Conservation (phyloP, 31 red algal genomes). For the Asparagopsis taxiformis region DNA sequence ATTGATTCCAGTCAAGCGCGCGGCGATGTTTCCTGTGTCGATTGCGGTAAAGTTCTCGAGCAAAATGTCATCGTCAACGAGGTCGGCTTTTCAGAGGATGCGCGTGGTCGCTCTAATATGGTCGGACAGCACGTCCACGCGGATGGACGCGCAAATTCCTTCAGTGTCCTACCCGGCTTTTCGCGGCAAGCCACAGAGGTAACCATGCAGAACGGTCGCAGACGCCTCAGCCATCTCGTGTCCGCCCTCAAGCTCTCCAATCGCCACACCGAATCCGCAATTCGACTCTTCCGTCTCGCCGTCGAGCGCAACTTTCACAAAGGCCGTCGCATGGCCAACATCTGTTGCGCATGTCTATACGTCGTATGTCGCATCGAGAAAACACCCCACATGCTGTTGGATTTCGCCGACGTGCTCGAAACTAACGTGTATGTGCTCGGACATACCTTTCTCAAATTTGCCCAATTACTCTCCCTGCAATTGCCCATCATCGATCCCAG, state of each 20-base stretch:
- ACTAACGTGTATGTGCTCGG: conserved; percentile 86
- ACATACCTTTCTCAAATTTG: conserved; percentile 86
- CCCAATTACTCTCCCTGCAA: conserved; percentile 38
- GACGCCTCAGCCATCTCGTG: conserved; percentile 54
- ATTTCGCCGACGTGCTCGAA: conserved; percentile 90
- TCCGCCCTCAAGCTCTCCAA: conserved; percentile 57
- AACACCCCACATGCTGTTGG: conserved; percentile 90
- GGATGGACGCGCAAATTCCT: conserved; percentile 34
- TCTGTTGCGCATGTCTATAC: conserved; percentile 86
- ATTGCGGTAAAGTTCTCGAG: conserved; percentile 87
- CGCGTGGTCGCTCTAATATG: conserved; percentile 68
- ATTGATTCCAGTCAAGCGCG: conserved; percentile 61
- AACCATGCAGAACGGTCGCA: conserved; percentile 79
- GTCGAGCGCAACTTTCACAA: conserved; percentile 89
- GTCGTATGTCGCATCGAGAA: conserved; percentile 80
- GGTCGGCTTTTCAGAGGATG: conserved; percentile 79
- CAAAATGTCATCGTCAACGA: conserved; percentile 86
- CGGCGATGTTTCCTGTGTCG: conserved; percentile 71
- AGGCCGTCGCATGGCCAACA: conserved; percentile 72
- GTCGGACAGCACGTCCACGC: conserved; percentile 79
- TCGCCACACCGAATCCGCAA: conserved; percentile 65
- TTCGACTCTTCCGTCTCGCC: conserved; percentile 82
- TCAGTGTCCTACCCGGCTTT: conserved; percentile 58
- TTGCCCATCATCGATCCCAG: conserved; percentile 89
- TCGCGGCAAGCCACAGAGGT: conserved; percentile 60